Percentiles rank a stretch among this genome's conserved stretches.
These are phyloP conservation scores for Cytospora chrysosperma DNA, from an alignment of 2,329 filamentous ascomycete species.

Conservation along the genomic window DNA sequence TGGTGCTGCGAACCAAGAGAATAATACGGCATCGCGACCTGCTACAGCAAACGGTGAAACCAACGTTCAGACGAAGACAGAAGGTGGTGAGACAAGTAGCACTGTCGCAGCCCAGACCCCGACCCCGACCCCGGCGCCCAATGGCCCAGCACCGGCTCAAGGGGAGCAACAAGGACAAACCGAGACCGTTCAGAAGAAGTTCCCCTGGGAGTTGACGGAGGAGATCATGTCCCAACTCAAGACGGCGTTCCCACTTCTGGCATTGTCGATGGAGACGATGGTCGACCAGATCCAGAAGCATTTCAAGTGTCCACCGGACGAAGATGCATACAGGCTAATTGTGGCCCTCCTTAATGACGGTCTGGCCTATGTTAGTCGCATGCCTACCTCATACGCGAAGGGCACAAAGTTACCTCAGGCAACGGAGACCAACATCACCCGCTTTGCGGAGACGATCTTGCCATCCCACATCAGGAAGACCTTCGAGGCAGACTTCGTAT, in stretches of 20 bases:
- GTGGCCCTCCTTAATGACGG: slow-evolving; percentile 97
- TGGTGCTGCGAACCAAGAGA: slow-evolving; percentile 34
- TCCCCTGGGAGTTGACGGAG: slow-evolving; percentile 94
- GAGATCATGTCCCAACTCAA: slow-evolving; percentile 95
- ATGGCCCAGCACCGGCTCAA: slow-evolving; percentile 20
- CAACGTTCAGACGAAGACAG: slow-evolving; percentile 44
- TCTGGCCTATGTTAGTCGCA: slow-evolving; percentile 84
- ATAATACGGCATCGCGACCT: slow-evolving; percentile 42
- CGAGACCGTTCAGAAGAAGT: slow-evolving; percentile 58
- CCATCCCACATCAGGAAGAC: slow-evolving; percentile 93
- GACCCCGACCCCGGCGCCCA: slow-evolving; percentile 23
- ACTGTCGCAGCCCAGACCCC: slow-evolving; percentile 15
- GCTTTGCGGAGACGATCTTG: slow-evolving; percentile 94
- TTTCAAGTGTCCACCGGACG: slow-evolving; percentile 97
- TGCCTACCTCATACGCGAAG: slow-evolving; percentile 81
- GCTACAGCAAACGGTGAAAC: slow-evolving; percentile 51
- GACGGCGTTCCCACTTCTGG: slow-evolving; percentile 92
- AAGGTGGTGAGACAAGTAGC: slow-evolving; percentile 39
- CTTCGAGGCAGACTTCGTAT: slow-evolving; percentile 96
- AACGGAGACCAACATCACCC: slow-evolving; percentile 93
- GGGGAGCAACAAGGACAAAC: slow-evolving; percentile 30
- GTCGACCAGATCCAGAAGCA: slow-evolving; percentile 98
- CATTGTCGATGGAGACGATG: slow-evolving; percentile 99
- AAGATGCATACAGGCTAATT: slow-evolving; percentile 95
- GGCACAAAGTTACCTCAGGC: slow-evolving; percentile 87